phyloP scores from a whole-genome alignment of 306 rosid genomes.

The Sindora glabra region DNA sequence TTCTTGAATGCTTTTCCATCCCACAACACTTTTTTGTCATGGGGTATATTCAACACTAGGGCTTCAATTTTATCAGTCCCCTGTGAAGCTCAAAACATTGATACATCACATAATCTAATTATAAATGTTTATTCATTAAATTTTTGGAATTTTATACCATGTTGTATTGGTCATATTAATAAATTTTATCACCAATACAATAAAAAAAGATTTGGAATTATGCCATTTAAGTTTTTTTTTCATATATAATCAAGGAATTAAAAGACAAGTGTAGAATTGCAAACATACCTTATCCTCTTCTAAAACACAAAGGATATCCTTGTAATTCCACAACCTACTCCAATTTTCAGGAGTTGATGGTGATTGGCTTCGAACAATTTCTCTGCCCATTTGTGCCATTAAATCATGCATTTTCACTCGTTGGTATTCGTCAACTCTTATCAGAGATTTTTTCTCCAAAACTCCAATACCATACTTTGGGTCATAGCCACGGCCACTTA shows the following conservation, averaged over 20 bases:
- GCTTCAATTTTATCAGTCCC: neutral
- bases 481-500: neutral
- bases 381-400: neutral
- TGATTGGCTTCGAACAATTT: neutral
- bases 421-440: neutral
- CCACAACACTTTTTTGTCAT: neutral
- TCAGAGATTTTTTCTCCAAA: neutral
- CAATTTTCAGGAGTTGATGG: neutral
- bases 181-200: too few relatives aligned
- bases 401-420: neutral
- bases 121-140: too few relatives aligned
- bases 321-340: too few relatives aligned
- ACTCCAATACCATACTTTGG: neutral
- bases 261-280: neutral
- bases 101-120: neutral
- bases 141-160: too few relatives aligned
- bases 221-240: too few relatives aligned
- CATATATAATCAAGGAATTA: neutral
- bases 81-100: neutral
- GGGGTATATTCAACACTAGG: neutral
- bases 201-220: too few relatives aligned
- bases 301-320: too few relatives aligned
- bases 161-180: too few relatives aligned
- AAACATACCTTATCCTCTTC: neutral
- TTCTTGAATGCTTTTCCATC: neutral